These are phyloP conservation scores for Staphylotrichum tortipilum DNA, from an alignment of 495 filamentous ascomycete species.

Conservation along the genomic window DNA sequence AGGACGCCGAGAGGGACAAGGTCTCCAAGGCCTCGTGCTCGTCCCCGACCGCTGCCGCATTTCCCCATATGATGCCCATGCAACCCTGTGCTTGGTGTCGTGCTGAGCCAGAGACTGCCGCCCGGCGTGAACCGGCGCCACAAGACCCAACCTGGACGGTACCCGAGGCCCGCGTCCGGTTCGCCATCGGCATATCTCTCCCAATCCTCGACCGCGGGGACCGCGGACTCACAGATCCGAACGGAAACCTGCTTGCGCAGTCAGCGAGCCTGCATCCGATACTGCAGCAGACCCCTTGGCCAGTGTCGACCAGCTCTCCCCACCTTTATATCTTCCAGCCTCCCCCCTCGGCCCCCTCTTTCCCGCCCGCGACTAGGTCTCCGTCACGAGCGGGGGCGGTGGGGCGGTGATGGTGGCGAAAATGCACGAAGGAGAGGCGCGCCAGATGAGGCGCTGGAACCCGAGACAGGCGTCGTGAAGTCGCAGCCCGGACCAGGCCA, in stretches of 20 bases:
- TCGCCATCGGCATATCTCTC: constrained; percentile 6
- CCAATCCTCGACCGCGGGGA: background rate
- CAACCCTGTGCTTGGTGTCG: background rate
- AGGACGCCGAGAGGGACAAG: background rate
- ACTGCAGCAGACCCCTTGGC: background rate
- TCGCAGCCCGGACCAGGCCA: background rate
- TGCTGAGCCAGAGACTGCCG: constrained; percentile 1
- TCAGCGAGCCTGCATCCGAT: constrained; percentile 5
- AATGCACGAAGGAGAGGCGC: background rate
- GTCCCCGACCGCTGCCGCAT: background rate
- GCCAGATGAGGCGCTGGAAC: background rate
- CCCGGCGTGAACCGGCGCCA: constrained; percentile 1
- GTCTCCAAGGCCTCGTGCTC: background rate
- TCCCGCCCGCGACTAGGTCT: no score
- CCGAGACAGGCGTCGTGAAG: background rate
- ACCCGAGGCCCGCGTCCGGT: constrained; percentile 1
- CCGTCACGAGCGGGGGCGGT: no score
- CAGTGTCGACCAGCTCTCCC: background rate
- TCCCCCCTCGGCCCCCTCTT: no score
- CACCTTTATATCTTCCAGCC: background rate
- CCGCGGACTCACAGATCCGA: background rate
- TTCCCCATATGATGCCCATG: constrained; percentile 2
- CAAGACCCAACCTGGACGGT: background rate
- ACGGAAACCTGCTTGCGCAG: constrained; percentile 3
- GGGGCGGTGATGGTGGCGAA: no score